Evolutionary conservation across 2,329 filamentous ascomycete genomes (phyloP), one percentile per base, ranked within the genome.

Genomic region (Fusarium chuoi): DNA sequence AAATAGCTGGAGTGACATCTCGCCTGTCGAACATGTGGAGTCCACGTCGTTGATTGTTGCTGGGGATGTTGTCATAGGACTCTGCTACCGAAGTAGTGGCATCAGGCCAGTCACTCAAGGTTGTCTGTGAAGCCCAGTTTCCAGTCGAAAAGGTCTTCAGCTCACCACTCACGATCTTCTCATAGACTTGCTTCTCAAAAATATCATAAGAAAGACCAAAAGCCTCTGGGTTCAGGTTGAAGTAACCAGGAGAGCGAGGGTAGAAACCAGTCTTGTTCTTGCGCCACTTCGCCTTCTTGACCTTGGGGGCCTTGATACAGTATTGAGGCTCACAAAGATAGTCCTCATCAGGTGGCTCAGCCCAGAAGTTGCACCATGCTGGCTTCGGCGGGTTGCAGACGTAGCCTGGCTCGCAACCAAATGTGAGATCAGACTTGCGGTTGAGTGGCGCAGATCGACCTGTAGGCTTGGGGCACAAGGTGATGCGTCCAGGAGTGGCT

Each of bases 191-290:
- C 30, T 85, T 81, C 26, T 85, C 84, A 68, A 92, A 93, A 24
- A 93, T 90, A 46, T 87, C 87, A 66, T 89, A 91, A 56, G 85
- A 87, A 22, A 93, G 82, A 9, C 91, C 91, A 65, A 93, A 94
- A 0, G 85, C 85, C 3, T 84, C 79, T 0, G 92, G 83, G 62
- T 90, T 84, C n/a, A 93, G 84, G 66, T 93, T 87, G 82, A 90
- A 93, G 78, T 92, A 93, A 7, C 87, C 89, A 18, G 73, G 70
- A 7, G 76, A 73, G 3, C 87, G 84, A 5, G 87, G 87, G 70
- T 87, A 91, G 76, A 88, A 90, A 22, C 81, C 71, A 0, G 87
- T 89, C 48, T 83, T 64, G 62, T 85, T 84, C 3, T 79, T 74
- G 0, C 79, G 74, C 89, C 88, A 91, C 1, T 75, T 76, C 1